Conservation (phyloP, 129 eudicot species). For the Apium graveolens region DNA sequence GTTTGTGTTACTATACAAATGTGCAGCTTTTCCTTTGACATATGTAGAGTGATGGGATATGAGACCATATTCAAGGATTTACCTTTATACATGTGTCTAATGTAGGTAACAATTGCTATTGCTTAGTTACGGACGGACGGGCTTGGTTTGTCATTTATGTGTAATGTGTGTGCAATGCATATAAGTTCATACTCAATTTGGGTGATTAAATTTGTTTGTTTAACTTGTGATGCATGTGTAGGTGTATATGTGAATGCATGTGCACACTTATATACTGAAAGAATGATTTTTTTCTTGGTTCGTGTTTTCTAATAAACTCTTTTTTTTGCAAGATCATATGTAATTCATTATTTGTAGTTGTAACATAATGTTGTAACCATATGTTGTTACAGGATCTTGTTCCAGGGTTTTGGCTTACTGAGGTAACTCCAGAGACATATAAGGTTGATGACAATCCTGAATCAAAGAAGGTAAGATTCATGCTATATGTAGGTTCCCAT, state of each 20-base stretch:
- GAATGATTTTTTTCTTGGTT: background rate
- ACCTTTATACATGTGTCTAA: background rate
- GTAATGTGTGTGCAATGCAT: background rate
- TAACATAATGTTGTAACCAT: background rate
- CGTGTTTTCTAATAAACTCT: background rate
- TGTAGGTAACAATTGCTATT: background rate
- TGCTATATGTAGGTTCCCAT: too few species aligned
- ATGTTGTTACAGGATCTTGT: conserved; percentile 12
- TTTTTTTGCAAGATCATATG: background rate
- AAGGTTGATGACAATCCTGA: conserved; percentile 13
- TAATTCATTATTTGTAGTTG: background rate
- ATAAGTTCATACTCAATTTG: background rate
- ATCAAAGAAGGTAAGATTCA: conserved; percentile 7
- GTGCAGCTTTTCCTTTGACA: background rate
- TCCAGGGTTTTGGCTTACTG: conserved; percentile 22
- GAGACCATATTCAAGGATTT: background rate
- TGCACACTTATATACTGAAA: background rate
- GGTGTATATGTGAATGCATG: background rate
- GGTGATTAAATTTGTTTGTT: background rate
- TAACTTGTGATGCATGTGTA: background rate
- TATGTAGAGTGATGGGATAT: background rate
- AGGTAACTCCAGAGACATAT: conserved; percentile 14
- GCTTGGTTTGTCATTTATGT: background rate
- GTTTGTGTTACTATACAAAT: background rate
- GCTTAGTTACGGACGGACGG: background rate